Conservation (phyloP, 495 filamentous ascomycete species). For the Daldinia concentrica region DNA sequence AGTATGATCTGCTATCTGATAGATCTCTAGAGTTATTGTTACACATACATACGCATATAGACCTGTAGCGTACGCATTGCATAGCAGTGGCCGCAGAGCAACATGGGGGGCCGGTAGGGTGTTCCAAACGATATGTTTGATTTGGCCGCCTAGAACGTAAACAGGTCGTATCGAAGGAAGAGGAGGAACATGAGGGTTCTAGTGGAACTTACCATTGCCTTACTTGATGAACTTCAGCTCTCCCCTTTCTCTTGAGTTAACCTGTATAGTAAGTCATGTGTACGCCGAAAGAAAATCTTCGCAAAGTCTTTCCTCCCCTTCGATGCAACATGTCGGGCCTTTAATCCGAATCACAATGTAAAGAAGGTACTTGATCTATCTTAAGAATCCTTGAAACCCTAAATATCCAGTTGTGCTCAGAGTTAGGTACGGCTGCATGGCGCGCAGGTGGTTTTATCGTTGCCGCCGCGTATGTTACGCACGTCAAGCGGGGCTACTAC, state of each 20-base stretch:
- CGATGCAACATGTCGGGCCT: neutral
- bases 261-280: neutral
- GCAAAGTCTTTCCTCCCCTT: conserved; percentile 5
- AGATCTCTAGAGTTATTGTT: neutral
- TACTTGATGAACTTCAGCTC: neutral
- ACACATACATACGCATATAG: conserved; percentile 2
- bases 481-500: conserved; percentile 8
- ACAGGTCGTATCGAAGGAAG: conserved; percentile 1
- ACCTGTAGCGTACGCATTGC: neutral
- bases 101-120: neutral
- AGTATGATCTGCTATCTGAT: neutral
- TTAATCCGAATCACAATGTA: neutral
- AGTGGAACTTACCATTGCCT: neutral
- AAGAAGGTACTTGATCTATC: conserved; percentile 2
- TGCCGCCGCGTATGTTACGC: conserved; percentile 11
- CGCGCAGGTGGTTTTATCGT: conserved; percentile 2
- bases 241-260: neutral
- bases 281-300: conserved; percentile 2
- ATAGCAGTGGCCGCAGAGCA: neutral
- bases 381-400: conserved; percentile 11
- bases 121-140: neutral
- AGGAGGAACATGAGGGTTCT: neutral
- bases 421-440: neutral
- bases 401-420: neutral
- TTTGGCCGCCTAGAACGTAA: neutral